Conservation (phyloP, 2,329 filamentous ascomycete genomes). For the Talaromyces amestolkiae region DNA sequence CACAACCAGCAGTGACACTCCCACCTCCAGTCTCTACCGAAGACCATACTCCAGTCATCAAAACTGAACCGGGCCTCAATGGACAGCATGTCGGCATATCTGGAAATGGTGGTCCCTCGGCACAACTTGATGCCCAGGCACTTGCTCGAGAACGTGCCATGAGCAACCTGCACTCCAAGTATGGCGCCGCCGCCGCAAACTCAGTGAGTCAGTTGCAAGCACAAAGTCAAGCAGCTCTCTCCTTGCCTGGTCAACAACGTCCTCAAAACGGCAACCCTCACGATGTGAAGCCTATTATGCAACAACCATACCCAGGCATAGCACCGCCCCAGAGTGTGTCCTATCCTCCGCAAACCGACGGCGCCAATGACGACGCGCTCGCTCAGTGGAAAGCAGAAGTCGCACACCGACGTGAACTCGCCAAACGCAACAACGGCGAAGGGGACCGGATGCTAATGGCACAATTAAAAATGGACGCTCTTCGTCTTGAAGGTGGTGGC, state of each 20-base stretch:
- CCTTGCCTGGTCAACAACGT: constrained; percentile 36
- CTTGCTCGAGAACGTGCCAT: constrained; percentile 55
- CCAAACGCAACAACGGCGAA: constrained; percentile 34
- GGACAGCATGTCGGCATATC: constrained; percentile 32
- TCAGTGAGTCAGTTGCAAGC: constrained; percentile 47
- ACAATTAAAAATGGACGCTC: constrained; percentile 42
- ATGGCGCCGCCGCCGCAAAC: constrained; percentile 41
- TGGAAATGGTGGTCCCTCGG: constrained; percentile 34
- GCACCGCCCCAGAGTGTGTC: constrained; percentile 42
- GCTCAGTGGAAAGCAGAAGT: constrained; percentile 54
- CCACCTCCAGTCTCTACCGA: constrained; percentile 25
- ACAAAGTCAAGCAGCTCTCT: constrained; percentile 37
- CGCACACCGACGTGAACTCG: constrained; percentile 41
- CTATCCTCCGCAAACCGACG: constrained; percentile 69
- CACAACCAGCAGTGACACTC: constrained; percentile 32
- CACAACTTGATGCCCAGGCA: constrained; percentile 43
- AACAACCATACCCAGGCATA: constrained; percentile 35
- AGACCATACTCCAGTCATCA: constrained; percentile 44
- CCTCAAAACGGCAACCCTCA: constrained; percentile 39
- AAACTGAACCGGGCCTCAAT: constrained; percentile 52
- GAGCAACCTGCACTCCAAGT: constrained; percentile 51
- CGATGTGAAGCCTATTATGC: constrained; percentile 40
- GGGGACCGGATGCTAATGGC: constrained; percentile 43
- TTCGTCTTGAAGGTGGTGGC: constrained; percentile 46
- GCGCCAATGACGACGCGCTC: constrained; percentile 55